phyloP scores from a whole-genome alignment of 768 basidiomycete genomes.

The Xerocomus potaroensis region DNA sequence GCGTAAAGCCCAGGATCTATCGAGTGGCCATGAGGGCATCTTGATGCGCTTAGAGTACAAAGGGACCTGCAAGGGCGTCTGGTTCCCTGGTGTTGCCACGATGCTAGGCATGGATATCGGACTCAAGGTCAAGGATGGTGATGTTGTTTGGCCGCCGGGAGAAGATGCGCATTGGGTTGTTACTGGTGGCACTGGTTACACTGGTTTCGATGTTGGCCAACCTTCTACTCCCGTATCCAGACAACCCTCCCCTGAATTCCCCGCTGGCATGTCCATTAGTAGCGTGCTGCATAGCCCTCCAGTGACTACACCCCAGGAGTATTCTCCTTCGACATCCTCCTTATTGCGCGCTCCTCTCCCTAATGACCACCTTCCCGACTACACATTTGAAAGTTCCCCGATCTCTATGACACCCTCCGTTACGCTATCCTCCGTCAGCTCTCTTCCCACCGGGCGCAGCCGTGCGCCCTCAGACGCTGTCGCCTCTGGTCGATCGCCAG shows the following conservation, averaged over 20 bases:
- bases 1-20: slow-evolving; percentile 42
- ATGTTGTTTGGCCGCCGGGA: slow-evolving; percentile 61
- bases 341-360: slow-evolving; percentile 75
- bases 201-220: slow-evolving; percentile 60
- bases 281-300: slow-evolving; percentile 20
- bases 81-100: slow-evolving; percentile 82
- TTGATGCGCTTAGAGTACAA: slow-evolving; percentile 67
- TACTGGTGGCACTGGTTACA: slow-evolving; percentile 61
- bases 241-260: slow-evolving; percentile 48
- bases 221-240: slow-evolving; percentile 38
- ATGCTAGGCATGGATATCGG: slow-evolving; percentile 74
- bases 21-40: slow-evolving; percentile 45
- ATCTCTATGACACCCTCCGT: slow-evolving; percentile 47
- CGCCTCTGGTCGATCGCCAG: slow-evolving; percentile 40
- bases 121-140: slow-evolving; percentile 63
- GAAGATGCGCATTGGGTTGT: slow-evolving; percentile 54
- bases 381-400: slow-evolving; percentile 67
- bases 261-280: slow-evolving; percentile 15
- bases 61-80: slow-evolving; percentile 69
- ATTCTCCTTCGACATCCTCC: slow-evolving; percentile 54
- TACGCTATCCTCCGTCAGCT: slow-evolving; percentile 37
- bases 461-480: slow-evolving; percentile 35
- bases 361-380: slow-evolving; percentile 56
- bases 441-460: slow-evolving; percentile 34
- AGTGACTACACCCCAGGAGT: slow-evolving; percentile 34